A percentile compares a stretch with the other conserved stretches of the same genome.
These are phyloP conservation scores for Auricularia cornea DNA, from an alignment of 768 basidiomycete genomes.

Conservation along the genomic window DNA sequence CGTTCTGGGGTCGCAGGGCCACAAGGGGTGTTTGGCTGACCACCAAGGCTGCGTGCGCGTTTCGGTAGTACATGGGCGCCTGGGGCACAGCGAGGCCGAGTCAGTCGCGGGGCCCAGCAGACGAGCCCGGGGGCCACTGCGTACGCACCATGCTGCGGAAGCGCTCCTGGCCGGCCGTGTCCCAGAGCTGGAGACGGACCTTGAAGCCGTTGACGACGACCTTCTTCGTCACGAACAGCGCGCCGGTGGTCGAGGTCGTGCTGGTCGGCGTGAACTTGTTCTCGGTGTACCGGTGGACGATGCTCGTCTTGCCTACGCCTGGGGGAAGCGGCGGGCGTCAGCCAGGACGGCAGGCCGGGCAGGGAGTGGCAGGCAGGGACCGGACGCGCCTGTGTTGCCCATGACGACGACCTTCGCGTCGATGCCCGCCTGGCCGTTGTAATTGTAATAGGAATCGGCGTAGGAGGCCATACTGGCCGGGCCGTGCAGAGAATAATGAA, in stretches of 20 bases:
- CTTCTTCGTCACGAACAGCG: conserved; percentile 92
- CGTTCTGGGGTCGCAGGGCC: not conserved
- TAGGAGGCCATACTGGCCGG: conserved; percentile 48
- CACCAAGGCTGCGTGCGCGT: conserved; percentile 87
- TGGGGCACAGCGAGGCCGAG: conserved; percentile 21
- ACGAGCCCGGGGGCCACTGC: conserved; percentile 1
- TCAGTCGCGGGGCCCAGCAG: conserved; percentile 5
- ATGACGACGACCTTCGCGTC: conserved; percentile 95
- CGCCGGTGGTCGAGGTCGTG: conserved; percentile 84
- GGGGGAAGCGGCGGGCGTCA: too few species aligned
- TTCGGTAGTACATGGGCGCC: conserved; percentile 97
- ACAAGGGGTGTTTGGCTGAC: conserved; percentile 10
- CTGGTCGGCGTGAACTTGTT: conserved; percentile 84
- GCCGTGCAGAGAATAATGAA: conserved; percentile 15
- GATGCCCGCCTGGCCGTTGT: conserved; percentile 73
- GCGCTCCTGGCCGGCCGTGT: conserved; percentile 89
- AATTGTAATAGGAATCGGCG: conserved; percentile 56
- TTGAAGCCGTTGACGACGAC: conserved; percentile 75
- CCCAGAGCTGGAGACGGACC: conserved; percentile 55
- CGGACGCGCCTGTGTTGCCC: conserved; percentile 60
- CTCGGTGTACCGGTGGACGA: conserved; percentile 84
- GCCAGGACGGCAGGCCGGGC: not conserved
- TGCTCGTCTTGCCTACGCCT: conserved; percentile 91
- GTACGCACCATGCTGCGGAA: conserved; percentile 77
- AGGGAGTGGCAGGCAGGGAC: conserved; percentile 11